These are phyloP conservation scores for Nannochloris sp. DNA, from an alignment of 139 green algal genomes.

Conservation along the genomic window DNA sequence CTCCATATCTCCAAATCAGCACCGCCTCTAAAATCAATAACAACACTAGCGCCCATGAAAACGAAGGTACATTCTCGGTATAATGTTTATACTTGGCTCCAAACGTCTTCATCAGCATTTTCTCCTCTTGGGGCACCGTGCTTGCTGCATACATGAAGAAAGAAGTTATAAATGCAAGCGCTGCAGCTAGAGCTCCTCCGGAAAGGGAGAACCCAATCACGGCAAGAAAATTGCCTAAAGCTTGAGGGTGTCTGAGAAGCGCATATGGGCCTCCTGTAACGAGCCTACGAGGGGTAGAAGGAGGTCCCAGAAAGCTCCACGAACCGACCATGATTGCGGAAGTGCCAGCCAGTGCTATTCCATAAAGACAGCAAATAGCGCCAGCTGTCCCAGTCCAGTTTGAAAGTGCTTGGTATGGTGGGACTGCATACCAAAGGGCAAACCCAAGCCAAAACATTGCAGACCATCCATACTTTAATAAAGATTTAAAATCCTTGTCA, in stretches of 20 bases:
- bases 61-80: neutral
- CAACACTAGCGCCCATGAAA: constrained; percentile 13
- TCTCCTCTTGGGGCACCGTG: constrained; percentile 20
- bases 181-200: constrained; percentile 19
- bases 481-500: constrained; percentile 6
- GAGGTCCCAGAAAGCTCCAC: constrained; percentile 22
- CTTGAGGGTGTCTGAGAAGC: constrained; percentile 27
- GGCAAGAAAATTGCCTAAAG: constrained; percentile 27
- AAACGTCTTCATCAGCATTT: constrained; percentile 22
- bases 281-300: constrained; percentile 11
- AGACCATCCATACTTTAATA: constrained; percentile 22
- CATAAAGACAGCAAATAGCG: constrained; percentile 17
- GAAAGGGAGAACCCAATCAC: constrained; percentile 25
- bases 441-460: constrained; percentile 31
- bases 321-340: constrained; percentile 13
- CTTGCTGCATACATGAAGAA: constrained; percentile 21
- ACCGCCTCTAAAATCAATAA: constrained; percentile 16
- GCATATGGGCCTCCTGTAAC: constrained; percentile 20
- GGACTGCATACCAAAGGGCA: constrained; percentile 26
- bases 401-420: neutral
- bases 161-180: constrained; percentile 7
- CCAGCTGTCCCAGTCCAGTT: constrained; percentile 17
- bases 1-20: constrained; percentile 17
- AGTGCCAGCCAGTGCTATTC: constrained; percentile 1
- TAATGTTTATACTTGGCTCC: constrained; percentile 14